These are phyloP conservation scores for Tylopilus felleus DNA, from an alignment of 768 basidiomycete species.

Conservation along the genomic window DNA sequence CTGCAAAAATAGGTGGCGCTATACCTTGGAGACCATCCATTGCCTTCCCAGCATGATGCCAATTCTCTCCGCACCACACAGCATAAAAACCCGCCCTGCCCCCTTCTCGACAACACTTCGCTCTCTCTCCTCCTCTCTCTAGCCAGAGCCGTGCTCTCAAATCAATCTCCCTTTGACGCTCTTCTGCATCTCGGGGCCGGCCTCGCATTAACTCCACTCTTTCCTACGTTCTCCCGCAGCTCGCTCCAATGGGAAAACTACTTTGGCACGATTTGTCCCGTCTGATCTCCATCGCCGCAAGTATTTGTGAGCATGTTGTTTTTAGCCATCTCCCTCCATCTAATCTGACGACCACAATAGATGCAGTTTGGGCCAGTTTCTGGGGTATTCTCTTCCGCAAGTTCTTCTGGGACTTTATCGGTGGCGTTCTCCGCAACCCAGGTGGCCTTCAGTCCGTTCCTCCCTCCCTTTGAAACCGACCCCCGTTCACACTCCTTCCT, in stretches of 20 bases:
- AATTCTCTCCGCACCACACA: background rate
- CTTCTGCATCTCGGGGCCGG: conserved; percentile 13
- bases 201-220: conserved; percentile 14
- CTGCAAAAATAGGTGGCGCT: background rate
- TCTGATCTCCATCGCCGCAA: conserved; percentile 63
- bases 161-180: conserved; percentile 25
- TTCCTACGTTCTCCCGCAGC: background rate
- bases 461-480: background rate
- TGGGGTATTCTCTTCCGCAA: conserved; percentile 85
- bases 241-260: conserved; percentile 64
- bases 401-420: conserved; percentile 96
- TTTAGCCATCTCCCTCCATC: background rate
- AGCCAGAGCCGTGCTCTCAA: conserved; percentile 41
- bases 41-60: background rate
- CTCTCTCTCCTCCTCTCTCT: background rate
- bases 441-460: conserved; percentile 73
- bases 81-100: background rate
- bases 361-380: conserved; percentile 77
- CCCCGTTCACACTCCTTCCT: background rate
- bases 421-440: conserved; percentile 71
- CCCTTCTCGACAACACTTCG: background rate
- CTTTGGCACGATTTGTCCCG: conserved; percentile 80
- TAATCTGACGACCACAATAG: conserved; percentile 35
- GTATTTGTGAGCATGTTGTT: conserved; percentile 56
- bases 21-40: background rate